Base-by-base conservation (phyloP, 768 basidiomycete species). In the Suillus alpinus region DNA sequence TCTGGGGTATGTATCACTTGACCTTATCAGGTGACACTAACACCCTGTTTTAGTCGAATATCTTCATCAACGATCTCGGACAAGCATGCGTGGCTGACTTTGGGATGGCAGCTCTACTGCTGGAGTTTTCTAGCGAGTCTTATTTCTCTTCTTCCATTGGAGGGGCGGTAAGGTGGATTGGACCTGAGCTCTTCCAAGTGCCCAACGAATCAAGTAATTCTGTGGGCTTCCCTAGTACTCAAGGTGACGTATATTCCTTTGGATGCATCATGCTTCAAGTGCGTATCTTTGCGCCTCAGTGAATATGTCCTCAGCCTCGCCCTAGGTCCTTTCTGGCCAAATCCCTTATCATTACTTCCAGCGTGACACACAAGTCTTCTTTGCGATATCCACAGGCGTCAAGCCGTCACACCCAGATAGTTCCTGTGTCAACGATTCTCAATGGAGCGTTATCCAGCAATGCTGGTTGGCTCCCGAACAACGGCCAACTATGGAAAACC, bases 191-290 rank as follows among this genome's bases (percentile, higher is more conserved):
- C 10, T 43, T 58, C 34, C 41, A 51, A 20, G 18, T 44, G 4
- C 36, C 49, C 3, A 50, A 55, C 1, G 32, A 40, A n/a, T 32
- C 29, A 41, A 32, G 32, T 12, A 4, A 49, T 23, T 41, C 6
- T 26, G 34, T n/a, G 49, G 2, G n/a, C 12, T 44, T 26, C 10
- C 57, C 60, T 10, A 62, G n/a, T 16, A 29, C 36, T 14, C 43
- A 47, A 32, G 49, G 43, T 18, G 51, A 63, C 12, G 29, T 62
- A 26, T 63, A 62, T 41, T 62, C 63, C 12, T 62, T 62, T 40
- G 77, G 71, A 7, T 75, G 74, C 44, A 67, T 75, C 20, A 71
- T 62, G 52, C 44, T 63, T 9, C 61, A 62, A 57, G 61, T 63
- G 26, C 26, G 63, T 62, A 12, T 76, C 66, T 71, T 78, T 26